These are phyloP conservation scores for Geotrichum cucujoidarum DNA, from an alignment of 1,139 yeast genomes.

Conservation along the genomic window DNA sequence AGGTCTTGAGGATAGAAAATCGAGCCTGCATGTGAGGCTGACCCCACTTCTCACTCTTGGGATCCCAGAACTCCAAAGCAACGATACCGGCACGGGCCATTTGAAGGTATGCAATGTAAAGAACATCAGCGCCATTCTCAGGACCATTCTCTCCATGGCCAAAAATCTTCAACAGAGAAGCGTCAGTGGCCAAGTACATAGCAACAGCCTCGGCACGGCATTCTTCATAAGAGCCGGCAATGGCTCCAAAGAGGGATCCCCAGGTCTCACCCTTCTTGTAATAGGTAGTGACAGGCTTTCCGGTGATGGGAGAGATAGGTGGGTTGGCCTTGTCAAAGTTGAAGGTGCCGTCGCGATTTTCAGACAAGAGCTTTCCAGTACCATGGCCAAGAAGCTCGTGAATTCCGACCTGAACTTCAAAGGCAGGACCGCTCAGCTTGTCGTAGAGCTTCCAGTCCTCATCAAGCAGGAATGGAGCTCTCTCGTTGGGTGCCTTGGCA, in stretches of 20 bases:
- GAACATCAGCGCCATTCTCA: conserved; percentile 56
- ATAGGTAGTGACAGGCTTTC: conserved; percentile 57
- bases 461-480: conserved; percentile 58
- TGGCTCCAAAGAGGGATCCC: conserved; percentile 78
- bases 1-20: conserved; percentile 72
- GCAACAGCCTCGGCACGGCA: conserved; percentile 92
- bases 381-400: conserved; percentile 94
- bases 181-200: conserved; percentile 66
- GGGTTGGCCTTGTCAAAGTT: conserved; percentile 64
- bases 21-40: conserved; percentile 96
- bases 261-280: conserved; percentile 82
- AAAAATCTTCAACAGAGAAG: conserved; percentile 63
- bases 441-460: conserved; percentile 54
- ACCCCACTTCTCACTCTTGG: conserved; percentile 76
- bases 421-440: conserved; percentile 73
- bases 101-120: conserved; percentile 61
- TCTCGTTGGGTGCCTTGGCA: conserved; percentile 67
- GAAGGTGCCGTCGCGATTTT: conserved; percentile 56
- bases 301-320: conserved; percentile 50
- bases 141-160: conserved; percentile 46
- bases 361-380: conserved; percentile 72
- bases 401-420: conserved; percentile 89
- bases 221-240: conserved; percentile 86
- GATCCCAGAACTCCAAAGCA: conserved; percentile 85
- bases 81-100: conserved; percentile 87